Evolutionary conservation across 805 yeast species (phyloP), one percentile per base, ranked within the genome.

Genomic region (Ascoidea asiatica): DNA sequence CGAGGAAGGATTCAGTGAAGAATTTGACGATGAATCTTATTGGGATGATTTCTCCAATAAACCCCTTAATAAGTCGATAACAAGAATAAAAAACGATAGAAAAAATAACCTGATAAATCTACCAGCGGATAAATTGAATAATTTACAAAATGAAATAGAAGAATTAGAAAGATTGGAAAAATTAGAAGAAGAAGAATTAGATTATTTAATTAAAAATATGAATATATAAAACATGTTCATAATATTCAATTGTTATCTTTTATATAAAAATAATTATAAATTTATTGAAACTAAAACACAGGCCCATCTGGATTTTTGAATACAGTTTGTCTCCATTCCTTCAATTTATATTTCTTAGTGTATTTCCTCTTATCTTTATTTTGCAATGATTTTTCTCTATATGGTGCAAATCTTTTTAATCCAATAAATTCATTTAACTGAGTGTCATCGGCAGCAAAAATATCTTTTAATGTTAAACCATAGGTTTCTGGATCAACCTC

Each of bases 401-500:
- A 92, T 22, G 97, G 90, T 0, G 97, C 97, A 52, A 92, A 78
- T 61, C 89, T 89, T 67, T 90, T 90, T 54, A 92, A 66, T 19
- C 96, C 92, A 46, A 88, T 80, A 55, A 71, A 88, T 46, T 79
- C 81, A 62, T 92, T 92, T 61, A 92, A 69, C 42, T 81, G 83
- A 48, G 73, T 70, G 59, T 92, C 98, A 56, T 85, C 90, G 13
- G 98, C 98, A 47, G 86, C 65, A 44, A 92, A 67, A 41, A 92
- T 92, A 54, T 92, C 98, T 50, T 92, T 72, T 0, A 92, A 73
- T 0, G 84, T 70, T 42, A 92, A 69, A 11, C 97, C 97, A 64
- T 75, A 92, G 7, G 88, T 66, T 56, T 92, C 97, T 6, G 98
- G 97, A 1, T 95, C 88, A 4, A 92, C 97, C 54, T 88, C 95